Percentiles rank a stretch among this genome's conserved stretches.
These are phyloP conservation scores for Saccharomycopsis fermentans DNA, from an alignment of 805 yeast genomes.

Conservation along the genomic window DNA sequence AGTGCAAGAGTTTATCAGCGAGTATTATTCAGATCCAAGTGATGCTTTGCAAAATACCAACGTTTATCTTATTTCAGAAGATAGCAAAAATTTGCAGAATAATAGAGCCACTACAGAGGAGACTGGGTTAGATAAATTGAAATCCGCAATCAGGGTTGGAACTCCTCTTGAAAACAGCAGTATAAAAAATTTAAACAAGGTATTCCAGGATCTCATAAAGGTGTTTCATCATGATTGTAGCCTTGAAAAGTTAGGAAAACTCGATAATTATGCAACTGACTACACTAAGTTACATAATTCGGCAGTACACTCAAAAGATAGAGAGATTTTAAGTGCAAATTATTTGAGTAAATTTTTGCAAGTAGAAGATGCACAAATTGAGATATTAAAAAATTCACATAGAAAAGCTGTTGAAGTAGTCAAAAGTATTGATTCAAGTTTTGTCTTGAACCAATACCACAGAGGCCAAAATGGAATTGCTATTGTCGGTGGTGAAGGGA, in stretches of 20 bases:
- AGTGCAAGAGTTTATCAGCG: too few relatives aligned
- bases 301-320: neutral
- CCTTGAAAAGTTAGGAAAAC: neutral
- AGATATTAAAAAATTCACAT: neutral
- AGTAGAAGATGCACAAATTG: neutral
- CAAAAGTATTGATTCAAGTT: neutral
- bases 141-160: neutral
- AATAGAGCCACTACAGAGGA: too few relatives aligned
- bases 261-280: neutral
- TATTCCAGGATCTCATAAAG: neutral
- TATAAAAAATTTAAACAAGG: neutral
- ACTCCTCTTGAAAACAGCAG: neutral
- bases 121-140: neutral
- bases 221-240: neutral
- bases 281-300: neutral
- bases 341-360: neutral
- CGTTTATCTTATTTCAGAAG: too few relatives aligned
- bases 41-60: too few relatives aligned
- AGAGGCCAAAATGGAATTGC: conserved; percentile 45
- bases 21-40: too few relatives aligned
- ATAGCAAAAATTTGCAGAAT: too few relatives aligned
- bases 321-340: neutral
- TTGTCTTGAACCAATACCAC: conserved; percentile 24
- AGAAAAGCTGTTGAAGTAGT: neutral
- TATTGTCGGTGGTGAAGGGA: conserved; percentile 69